These are phyloP conservation scores for Monosporozyma yasuniensis DNA, from an alignment of 805 yeast genomes.

Conservation along the genomic window DNA sequence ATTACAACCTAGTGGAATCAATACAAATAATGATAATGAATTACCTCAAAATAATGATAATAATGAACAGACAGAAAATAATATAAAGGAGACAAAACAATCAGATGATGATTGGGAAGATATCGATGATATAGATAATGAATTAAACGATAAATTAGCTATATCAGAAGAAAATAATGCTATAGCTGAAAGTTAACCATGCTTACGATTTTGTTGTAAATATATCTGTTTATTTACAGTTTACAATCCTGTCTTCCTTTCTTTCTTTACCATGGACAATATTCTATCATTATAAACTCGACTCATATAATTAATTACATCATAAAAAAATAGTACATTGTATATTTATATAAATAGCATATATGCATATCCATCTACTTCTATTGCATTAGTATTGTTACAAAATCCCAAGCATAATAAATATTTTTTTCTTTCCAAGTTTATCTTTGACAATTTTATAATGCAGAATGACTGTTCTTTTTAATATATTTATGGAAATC, in stretches of 20 bases:
- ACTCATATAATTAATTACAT: background rate
- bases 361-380: background rate
- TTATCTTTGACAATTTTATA: background rate
- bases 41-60: background rate
- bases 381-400: background rate
- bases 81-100: background rate
- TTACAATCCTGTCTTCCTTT: background rate
- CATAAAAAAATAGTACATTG: background rate
- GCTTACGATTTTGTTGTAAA: background rate
- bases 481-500: background rate
- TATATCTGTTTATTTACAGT: background rate
- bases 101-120: constrained; percentile 30
- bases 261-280: background rate
- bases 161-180: constrained; percentile 19
- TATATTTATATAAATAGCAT: background rate
- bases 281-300: background rate
- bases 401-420: background rate
- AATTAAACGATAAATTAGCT: constrained; percentile 14
- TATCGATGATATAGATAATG: constrained; percentile 34
- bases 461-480: background rate
- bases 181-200: background rate
- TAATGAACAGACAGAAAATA: background rate
- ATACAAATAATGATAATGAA: constrained; percentile 13
- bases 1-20: constrained; percentile 10
- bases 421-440: background rate